Conservation (phyloP, 108 stramenopile species). For the Licmophora abbreviata region DNA sequence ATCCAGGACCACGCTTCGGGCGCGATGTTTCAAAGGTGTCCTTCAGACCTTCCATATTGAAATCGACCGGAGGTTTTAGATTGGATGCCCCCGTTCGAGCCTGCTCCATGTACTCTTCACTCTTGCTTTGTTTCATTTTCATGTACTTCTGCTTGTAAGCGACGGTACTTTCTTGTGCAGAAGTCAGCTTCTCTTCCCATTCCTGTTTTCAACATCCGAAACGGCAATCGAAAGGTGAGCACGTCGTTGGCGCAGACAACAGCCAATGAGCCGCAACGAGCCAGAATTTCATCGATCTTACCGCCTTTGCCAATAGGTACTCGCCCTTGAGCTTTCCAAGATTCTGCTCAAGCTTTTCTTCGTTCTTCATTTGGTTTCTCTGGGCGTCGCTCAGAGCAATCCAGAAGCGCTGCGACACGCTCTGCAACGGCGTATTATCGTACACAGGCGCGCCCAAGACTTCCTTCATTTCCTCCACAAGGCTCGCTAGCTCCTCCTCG, state of each 20-base stretch:
- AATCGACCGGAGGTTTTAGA: neutral
- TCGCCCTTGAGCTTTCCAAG: slow-evolving; percentile 78
- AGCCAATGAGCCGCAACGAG: neutral
- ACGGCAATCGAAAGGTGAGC: slow-evolving; percentile 1
- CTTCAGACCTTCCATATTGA: neutral
- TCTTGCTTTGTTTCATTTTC: slow-evolving; percentile 16
- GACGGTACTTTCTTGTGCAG: slow-evolving; percentile 26
- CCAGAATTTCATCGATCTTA: slow-evolving; percentile 15
- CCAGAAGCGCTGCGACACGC: slow-evolving; percentile 67
- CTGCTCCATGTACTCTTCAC: slow-evolving; percentile 30
- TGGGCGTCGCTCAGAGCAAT: slow-evolving; percentile 56
- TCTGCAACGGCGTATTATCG: slow-evolving; percentile 62
- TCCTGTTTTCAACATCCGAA: slow-evolving; percentile 20
- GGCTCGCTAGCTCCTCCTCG: slow-evolving; percentile 58
- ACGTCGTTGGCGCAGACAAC: neutral
- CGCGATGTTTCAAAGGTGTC: slow-evolving; percentile 2
- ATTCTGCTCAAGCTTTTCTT: slow-evolving; percentile 66
- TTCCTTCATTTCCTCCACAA: slow-evolving; percentile 87
- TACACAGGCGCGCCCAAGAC: slow-evolving; percentile 74
- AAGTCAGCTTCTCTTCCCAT: slow-evolving; percentile 57
- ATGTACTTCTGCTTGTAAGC: slow-evolving; percentile 30
- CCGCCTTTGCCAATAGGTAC: slow-evolving; percentile 72
- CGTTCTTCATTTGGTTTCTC: slow-evolving; percentile 40
- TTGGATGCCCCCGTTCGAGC: slow-evolving; percentile 9
- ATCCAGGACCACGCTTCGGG: slow-evolving; percentile 14